These are phyloP conservation scores for Dendrobium officinale DNA, from an alignment of 106 monocot species.

Conservation along the genomic window DNA sequence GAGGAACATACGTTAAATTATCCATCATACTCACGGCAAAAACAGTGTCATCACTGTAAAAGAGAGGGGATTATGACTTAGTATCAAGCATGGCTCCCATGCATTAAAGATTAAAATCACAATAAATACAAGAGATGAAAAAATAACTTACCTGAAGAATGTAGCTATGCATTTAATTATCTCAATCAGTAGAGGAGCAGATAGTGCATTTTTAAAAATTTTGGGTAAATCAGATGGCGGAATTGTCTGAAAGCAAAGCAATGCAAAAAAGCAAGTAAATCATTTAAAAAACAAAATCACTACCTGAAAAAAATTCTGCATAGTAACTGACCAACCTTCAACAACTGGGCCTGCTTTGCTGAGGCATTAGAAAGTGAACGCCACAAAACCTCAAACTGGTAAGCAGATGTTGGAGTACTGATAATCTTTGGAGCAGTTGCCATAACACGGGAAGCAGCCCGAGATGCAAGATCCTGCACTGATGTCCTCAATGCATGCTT, in stretches of 20 bases:
- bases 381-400: constrained; percentile 96
- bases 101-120: neutral
- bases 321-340: constrained; percentile 52
- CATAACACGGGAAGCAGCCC: constrained; percentile 63
- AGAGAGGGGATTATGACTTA: neutral
- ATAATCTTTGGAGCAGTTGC: constrained; percentile 36
- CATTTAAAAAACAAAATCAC: neutral
- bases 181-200: constrained; percentile 72
- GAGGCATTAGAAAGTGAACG: constrained; percentile 63
- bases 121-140: neutral
- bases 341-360: constrained; percentile 41
- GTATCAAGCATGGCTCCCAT: neutral
- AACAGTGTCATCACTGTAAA: constrained; percentile 68
- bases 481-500: constrained; percentile 30
- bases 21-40: constrained; percentile 67
- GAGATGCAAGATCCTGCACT: constrained; percentile 71
- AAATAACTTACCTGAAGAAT: constrained; percentile 53
- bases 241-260: constrained; percentile 38
- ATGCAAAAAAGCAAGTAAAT: constrained; percentile 9
- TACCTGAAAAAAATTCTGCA: neutral
- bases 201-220: constrained; percentile 90
- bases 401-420: constrained; percentile 69
- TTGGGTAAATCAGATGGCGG: constrained; percentile 65
- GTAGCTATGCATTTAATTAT: constrained; percentile 70
- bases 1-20: constrained; percentile 70